phyloP scores from a whole-genome alignment of 2,329 filamentous ascomycete species.

The Metarhizium rileyi region DNA sequence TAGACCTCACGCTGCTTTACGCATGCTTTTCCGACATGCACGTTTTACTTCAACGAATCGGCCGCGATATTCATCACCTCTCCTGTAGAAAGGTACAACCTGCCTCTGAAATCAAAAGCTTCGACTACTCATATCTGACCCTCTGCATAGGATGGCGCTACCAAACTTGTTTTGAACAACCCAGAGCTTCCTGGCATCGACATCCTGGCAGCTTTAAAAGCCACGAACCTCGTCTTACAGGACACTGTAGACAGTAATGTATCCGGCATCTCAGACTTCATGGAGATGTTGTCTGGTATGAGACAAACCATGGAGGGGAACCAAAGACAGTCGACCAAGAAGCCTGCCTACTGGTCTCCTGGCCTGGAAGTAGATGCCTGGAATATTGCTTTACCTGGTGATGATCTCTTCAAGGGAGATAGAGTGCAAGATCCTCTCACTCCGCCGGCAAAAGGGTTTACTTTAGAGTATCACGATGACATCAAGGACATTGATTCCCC shows the following conservation, averaged over 20 bases:
- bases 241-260: background rate
- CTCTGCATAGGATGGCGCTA: background rate
- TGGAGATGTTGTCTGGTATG: background rate
- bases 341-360: background rate
- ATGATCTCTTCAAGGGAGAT: background rate
- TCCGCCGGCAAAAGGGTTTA: background rate
- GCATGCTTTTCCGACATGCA: background rate
- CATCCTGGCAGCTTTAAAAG: background rate
- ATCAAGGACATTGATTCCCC: background rate
- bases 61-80: background rate
- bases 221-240: background rate
- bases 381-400: background rate
- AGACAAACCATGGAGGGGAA: background rate
- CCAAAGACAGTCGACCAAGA: background rate
- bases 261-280: background rate
- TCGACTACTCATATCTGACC: background rate
- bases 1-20: background rate
- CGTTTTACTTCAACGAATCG: background rate
- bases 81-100: background rate
- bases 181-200: background rate
- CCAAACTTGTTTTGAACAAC: background rate
- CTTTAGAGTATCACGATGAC: slow-evolving; percentile 6
- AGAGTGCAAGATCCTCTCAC: background rate
- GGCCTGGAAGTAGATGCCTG: background rate
- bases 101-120: background rate